Evolutionary conservation across 2,329 filamentous ascomycete species (phyloP), one percentile per base, ranked within the genome.

Genomic region (Penicillium vulpinum): DNA sequence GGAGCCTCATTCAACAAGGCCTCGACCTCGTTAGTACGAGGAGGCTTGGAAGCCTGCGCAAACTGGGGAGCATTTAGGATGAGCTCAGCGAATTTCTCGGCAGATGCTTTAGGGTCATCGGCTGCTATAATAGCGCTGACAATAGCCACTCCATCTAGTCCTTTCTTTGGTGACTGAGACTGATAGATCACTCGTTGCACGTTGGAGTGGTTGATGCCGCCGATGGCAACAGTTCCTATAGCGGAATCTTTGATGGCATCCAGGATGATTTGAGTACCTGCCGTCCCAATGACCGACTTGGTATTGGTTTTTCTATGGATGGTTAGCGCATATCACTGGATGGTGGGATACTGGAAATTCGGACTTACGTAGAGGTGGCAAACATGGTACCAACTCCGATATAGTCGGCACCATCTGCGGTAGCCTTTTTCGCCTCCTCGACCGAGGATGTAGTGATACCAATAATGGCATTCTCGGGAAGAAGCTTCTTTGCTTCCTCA

Each of bases 311-410:
- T 96, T 0, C 88, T 91, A 53, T 59, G 16, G 4, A 8, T 41
- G 2, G 33, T 69, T 18, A 64, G 56, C 40, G 8, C n/a, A 8
- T 5, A 21, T 29, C 18, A 8, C 8, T 40, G 48, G 22, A 3
- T 18, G 16, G 35, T 5, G 28, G 5, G 16, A 9, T 22, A 22
- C 43, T 15, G 18, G 2, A 35, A 16, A 36, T 40, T 21, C 13
- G 31, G n/a, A 76, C 81, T 73, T 77, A 90, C 83, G 92, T 96
- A 47, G 85, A 75, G 0, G 93, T 97, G 16, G 92, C 85, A 75
- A 89, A 97, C 61, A 97, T 85, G 1, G 93, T 94, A 26, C 94
- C 93, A 46, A 97, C 87, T 18, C 93, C 94, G 5, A 97, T 80
- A 74, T 97, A 97, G 73, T 94, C 87, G 28, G 92, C 92, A n/a